phyloP scores from a whole-genome alignment of 495 filamentous ascomycete genomes.

The Bacidia rubella region DNA sequence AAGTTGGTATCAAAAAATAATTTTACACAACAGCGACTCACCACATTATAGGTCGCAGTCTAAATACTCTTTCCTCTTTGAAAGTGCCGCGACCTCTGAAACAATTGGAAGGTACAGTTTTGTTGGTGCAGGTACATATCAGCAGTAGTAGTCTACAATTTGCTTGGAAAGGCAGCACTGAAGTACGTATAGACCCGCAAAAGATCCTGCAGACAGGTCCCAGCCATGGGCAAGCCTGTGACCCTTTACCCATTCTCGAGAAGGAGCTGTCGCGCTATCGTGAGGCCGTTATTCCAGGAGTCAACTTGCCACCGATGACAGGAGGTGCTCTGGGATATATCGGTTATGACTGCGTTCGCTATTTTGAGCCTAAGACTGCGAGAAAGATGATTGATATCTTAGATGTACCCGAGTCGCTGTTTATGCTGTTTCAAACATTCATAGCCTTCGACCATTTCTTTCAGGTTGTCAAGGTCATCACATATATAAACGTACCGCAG shows the following conservation, averaged over 20 bases:
- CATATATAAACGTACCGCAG: slow-evolving; percentile 59
- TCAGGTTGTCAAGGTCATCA: slow-evolving; percentile 82
- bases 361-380: slow-evolving; percentile 90
- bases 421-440: slow-evolving; percentile 96
- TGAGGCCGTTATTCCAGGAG: slow-evolving; percentile 64
- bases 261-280: slow-evolving; percentile 61
- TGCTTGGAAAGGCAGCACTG: background rate
- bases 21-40: background rate
- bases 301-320: slow-evolving; percentile 68
- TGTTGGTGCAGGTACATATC: slow-evolving; percentile 60
- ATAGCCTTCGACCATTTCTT: slow-evolving; percentile 92
- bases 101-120: slow-evolving; percentile 90
- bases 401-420: slow-evolving; percentile 78
- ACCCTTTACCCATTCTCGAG: slow-evolving; percentile 73
- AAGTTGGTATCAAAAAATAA: slow-evolving; percentile 37
- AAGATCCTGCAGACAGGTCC: slow-evolving; percentile 80
- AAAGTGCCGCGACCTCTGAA: slow-evolving; percentile 68
- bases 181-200: slow-evolving; percentile 47
- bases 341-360: slow-evolving; percentile 91
- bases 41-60: slow-evolving; percentile 5
- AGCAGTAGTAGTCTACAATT: slow-evolving; percentile 3
- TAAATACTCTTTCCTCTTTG: slow-evolving; percentile 19
- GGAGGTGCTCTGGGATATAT: slow-evolving; percentile 94
- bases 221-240: slow-evolving; percentile 66
- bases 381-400: slow-evolving; percentile 67